These are phyloP conservation scores for Tetratostichococcus sp. DNA, from an alignment of 139 green algal genomes.

Conservation along the genomic window DNA sequence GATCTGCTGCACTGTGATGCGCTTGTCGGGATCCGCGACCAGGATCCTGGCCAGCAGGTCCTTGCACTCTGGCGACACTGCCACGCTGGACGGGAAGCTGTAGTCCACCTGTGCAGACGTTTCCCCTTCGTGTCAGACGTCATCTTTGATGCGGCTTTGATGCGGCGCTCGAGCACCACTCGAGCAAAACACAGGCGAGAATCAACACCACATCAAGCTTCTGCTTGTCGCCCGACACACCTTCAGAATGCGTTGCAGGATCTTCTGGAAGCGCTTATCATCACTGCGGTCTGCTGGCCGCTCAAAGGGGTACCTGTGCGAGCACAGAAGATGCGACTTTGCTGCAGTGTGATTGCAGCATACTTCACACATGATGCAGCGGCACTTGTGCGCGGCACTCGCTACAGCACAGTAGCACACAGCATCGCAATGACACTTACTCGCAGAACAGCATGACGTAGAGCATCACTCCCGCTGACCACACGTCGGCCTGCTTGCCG, in stretches of 20 bases:
- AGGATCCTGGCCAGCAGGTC: slow-evolving; percentile 34
- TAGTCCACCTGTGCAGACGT: slow-evolving; percentile 34
- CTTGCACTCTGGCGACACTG: slow-evolving; percentile 28
- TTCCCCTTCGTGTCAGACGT: too few relatives aligned
- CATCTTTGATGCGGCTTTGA: too few relatives aligned
- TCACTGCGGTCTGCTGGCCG: slow-evolving; percentile 20
- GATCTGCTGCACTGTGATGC: slow-evolving; percentile 40
- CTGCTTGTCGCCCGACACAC: not conserved
- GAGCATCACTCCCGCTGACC: slow-evolving; percentile 66
- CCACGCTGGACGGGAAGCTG: slow-evolving; percentile 22
- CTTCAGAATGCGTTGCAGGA: slow-evolving; percentile 36
- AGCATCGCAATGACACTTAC: too few relatives aligned
- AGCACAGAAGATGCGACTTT: not conserved
- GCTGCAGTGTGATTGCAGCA: too few relatives aligned
- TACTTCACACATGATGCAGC: too few relatives aligned
- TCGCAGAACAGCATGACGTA: slow-evolving; percentile 82
- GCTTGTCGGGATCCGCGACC: slow-evolving; percentile 23
- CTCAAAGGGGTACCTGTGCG: slow-evolving; percentile 61
- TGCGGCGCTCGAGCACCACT: too few relatives aligned
- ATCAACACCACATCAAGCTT: not conserved
- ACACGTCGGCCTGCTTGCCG: slow-evolving; percentile 50
- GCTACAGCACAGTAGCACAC: too few relatives aligned
- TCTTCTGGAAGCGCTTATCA: slow-evolving; percentile 5
- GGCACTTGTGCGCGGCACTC: too few relatives aligned
- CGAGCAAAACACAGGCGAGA: too few relatives aligned